Conservation (phyloP, 768 basidiomycete genomes). For the Rhizopogon roseolus region DNA sequence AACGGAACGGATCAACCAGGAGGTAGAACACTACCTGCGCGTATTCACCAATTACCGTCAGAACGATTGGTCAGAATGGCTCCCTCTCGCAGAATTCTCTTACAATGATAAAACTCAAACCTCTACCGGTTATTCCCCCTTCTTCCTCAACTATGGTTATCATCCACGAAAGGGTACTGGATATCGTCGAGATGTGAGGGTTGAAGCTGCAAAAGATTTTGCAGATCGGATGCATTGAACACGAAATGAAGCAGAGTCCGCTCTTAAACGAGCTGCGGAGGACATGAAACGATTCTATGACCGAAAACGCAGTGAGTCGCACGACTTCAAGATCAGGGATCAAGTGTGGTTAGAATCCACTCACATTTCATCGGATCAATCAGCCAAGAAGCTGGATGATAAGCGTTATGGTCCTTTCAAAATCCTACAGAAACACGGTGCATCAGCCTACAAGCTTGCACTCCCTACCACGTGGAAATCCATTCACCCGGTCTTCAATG, state of each 20-base stretch:
- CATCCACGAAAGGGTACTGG: constrained; percentile 11
- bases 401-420: constrained; percentile 14
- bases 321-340: constrained; percentile 12
- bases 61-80: constrained; percentile 29
- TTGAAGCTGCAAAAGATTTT: constrained; percentile 12
- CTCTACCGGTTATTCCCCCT: constrained; percentile 25
- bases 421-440: constrained; percentile 16
- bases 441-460: constrained; percentile 14
- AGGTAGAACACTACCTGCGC: constrained; percentile 34
- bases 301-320: background rate
- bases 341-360: constrained; percentile 22
- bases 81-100: constrained; percentile 26
- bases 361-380: constrained; percentile 18
- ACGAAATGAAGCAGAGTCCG: constrained; percentile 5
- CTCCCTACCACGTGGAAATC: constrained; percentile 19
- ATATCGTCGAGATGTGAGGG: background rate
- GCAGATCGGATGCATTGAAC: constrained; percentile 13
- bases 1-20: constrained; percentile 36
- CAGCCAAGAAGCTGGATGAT: constrained; percentile 17
- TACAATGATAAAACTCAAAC: constrained; percentile 30
- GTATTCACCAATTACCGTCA: constrained; percentile 28
- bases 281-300: constrained; percentile 22
- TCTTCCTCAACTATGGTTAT: constrained; percentile 21
- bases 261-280: constrained; percentile 15
- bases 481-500: constrained; percentile 12